Evolutionary conservation across 306 rosid genomes (phyloP), one percentile per base, ranked within the genome.

Genomic region (Clitoria ternatea): DNA sequence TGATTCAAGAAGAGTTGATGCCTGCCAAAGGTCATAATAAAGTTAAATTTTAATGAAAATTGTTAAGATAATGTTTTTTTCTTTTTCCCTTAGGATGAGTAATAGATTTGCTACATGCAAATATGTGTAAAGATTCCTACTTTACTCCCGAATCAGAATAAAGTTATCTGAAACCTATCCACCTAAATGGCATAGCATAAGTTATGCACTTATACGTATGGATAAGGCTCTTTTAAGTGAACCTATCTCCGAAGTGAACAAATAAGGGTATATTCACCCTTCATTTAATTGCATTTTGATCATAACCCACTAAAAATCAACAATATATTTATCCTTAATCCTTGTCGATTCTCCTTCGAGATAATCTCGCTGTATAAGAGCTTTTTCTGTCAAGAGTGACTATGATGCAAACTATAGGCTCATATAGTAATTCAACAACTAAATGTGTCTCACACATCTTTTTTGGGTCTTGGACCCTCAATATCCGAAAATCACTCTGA

Each of bases 1-100:
- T 80, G 74, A 53, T 71, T 42, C 73, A 33, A 55, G 76, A 86
- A 84, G 70, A 88, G 90, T 72, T 80, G 72, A 75, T 86, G 83
- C 60, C 95, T 84, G 89, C 52, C 71, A 77, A 49, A 78, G 42
- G 15, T 61, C 42, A 76, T 40, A 53, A 10, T 35, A 43, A 70
- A 26, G 70, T 71, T 14, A 56, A 14, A 59, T n/a, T 45, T 65
- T 35, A 39, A 15, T 39, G 32, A 15, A 56, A 56, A 19, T 49
- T 39, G 23, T 15, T 24, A 60, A 72, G 8, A 61, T 4, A 27
- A 55, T 27, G 29, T 11, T 52, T 14, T 43, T 9, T 7, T 42
- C 20, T 14, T 29, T 17, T 56, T 52, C 68, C n/a, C 2, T 32
- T 64, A 3, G 20, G 15, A 1, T 63, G 56, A 43, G 49, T n/a